phyloP scores from a whole-genome alignment of 2,329 filamentous ascomycete species.

The Phyllosticta ampelicida region DNA sequence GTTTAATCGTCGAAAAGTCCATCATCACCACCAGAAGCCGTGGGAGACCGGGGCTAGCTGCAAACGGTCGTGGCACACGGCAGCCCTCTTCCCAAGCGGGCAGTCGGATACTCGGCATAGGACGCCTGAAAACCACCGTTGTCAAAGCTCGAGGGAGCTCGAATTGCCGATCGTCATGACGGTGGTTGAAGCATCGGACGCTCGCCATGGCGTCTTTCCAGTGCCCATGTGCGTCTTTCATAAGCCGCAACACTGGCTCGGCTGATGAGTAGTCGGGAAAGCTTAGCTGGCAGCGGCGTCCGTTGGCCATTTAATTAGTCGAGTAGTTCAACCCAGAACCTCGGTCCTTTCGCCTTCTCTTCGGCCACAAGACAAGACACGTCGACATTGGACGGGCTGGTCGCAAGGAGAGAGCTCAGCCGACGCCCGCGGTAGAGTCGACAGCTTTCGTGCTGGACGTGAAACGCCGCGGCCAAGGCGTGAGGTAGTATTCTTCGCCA shows the following conservation, averaged over 20 bases:
- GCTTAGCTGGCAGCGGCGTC: too few species aligned
- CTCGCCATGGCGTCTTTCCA: too few species aligned
- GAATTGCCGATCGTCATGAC: too few species aligned
- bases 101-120: too few species aligned
- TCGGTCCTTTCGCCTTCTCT: background rate
- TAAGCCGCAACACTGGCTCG: too few species aligned
- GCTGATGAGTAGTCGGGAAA: too few species aligned
- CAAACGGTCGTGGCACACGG: background rate
- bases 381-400: background rate
- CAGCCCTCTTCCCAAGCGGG: too few species aligned
- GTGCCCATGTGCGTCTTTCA: too few species aligned
- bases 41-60: background rate
- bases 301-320: background rate
- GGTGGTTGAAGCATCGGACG: too few species aligned
- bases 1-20: background rate
- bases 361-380: background rate
- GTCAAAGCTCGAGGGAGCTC: too few species aligned
- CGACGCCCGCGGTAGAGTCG: background rate
- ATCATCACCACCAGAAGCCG: background rate
- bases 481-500: background rate
- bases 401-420: background rate
- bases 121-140: too few species aligned
- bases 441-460: background rate
- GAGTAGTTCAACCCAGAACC: background rate
- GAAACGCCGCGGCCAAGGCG: background rate